Percentiles rank a stretch among this genome's conserved stretches.
Evolutionary conservation across 2,329 filamentous ascomycete species (phyloP).

Genomic region (Colletotrichum higginsianum): DNA sequence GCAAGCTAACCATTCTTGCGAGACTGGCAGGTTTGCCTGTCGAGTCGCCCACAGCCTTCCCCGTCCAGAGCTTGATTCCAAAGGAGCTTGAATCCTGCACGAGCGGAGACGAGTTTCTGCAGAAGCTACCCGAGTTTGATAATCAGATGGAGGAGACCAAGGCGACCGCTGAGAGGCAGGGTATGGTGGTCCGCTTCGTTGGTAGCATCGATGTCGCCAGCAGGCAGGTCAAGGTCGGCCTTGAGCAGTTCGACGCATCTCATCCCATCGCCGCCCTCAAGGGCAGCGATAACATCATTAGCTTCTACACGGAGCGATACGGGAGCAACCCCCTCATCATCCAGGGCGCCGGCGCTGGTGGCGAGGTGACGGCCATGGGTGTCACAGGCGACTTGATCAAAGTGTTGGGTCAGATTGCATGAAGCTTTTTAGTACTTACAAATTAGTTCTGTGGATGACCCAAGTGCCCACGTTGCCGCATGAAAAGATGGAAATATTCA

Average conservation of each 20-base stretch:
- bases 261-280: conserved; percentile 95
- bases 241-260: conserved; percentile 89
- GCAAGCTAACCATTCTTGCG: conserved; percentile 95
- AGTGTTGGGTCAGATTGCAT: conserved; percentile 80
- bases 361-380: conserved; percentile 97
- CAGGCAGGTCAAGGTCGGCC: conserved; percentile 88
- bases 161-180: conserved; percentile 84
- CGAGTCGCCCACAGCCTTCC: conserved; percentile 88
- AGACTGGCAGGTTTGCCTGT: conserved; percentile 86
- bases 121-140: conserved; percentile 85
- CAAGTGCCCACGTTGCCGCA: neutral
- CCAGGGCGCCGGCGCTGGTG: conserved; percentile 94
- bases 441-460: neutral
- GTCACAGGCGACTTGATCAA: conserved; percentile 95
- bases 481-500: neutral
- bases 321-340: conserved; percentile 92
- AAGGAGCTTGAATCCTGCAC: conserved; percentile 83
- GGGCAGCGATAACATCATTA: conserved; percentile 99
- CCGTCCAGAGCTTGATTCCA: conserved; percentile 94
- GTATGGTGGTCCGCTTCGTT: conserved; percentile 94
- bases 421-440: conserved; percentile 40
- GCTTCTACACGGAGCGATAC: conserved; percentile 97
- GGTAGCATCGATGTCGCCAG: conserved; percentile 90
- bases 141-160: conserved; percentile 91
- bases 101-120: conserved; percentile 89